Evolutionary conservation across 129 eudicot genomes (phyloP).

Genomic region (Erigeron canadensis): DNA sequence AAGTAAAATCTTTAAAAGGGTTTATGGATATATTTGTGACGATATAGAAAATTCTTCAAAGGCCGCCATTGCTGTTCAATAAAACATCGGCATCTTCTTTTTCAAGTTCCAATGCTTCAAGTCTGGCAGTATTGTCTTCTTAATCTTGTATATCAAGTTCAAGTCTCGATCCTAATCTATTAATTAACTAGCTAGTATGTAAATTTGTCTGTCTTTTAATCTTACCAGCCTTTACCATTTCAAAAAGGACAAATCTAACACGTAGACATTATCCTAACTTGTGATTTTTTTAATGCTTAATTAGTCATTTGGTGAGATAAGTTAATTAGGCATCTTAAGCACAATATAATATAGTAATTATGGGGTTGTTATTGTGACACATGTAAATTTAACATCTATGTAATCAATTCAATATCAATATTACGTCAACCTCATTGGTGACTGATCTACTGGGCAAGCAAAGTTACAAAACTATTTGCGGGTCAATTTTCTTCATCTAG

Average conservation of each 20-base stretch:
- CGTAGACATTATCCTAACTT: background rate
- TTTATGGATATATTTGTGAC: no score
- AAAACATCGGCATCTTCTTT: no score
- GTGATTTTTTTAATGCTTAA: background rate
- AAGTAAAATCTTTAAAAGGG: no score
- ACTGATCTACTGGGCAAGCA: constrained; percentile 5
- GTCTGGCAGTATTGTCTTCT: no score
- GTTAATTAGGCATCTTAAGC: background rate
- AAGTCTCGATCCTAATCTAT: no score
- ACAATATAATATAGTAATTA: background rate
- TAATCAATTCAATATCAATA: background rate
- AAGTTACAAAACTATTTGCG: background rate
- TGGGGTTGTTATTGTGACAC: constrained; percentile 26
- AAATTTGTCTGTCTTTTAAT: background rate
- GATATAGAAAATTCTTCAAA: no score
- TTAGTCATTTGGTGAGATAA: constrained; percentile 12
- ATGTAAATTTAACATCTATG: constrained; percentile 3
- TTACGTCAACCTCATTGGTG: constrained; percentile 9
- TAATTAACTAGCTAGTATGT: no score
- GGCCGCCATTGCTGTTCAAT: no score
- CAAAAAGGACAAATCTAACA: constrained; percentile 7
- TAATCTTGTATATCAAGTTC: no score
- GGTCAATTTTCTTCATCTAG: no score
- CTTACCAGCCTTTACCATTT: background rate
- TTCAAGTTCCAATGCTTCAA: no score